These are phyloP conservation scores for Fusarium sulawesiense DNA, from an alignment of 2,329 filamentous ascomycete genomes.

Conservation along the genomic window DNA sequence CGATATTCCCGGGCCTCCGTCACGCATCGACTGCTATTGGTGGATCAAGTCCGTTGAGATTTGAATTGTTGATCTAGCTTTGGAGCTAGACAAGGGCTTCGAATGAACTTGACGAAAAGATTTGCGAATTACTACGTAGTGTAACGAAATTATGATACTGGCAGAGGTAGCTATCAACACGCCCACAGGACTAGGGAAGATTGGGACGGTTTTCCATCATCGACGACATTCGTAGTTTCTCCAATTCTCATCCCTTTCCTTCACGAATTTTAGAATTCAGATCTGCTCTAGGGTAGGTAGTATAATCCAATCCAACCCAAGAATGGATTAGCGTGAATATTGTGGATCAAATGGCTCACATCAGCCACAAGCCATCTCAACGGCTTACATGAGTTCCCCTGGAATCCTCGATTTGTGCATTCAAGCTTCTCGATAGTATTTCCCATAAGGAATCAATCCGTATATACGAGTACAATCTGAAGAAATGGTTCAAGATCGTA, in stretches of 20 bases:
- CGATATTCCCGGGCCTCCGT: not conserved
- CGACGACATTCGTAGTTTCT: no score
- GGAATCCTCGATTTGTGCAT: slow-evolving; percentile 4
- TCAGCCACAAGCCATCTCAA: slow-evolving; percentile 37
- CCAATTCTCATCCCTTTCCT: not conserved
- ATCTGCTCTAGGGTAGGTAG: slow-evolving; percentile 3
- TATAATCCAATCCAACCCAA: not conserved
- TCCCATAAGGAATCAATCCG: not conserved
- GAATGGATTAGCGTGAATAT: slow-evolving; percentile 8
- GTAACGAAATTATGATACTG: not conserved
- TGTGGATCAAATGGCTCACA: slow-evolving; percentile 41
- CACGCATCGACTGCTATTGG: slow-evolving; percentile 7
- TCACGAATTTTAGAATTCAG: not conserved
- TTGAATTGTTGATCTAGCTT: not conserved
- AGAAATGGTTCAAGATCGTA: slow-evolving; percentile 25
- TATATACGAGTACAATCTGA: not conserved
- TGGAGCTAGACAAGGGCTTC: not conserved
- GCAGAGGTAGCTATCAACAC: slow-evolving; percentile 5
- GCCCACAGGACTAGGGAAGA: not conserved
- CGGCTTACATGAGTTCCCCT: slow-evolving; percentile 30
- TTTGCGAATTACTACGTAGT: slow-evolving; percentile 2
- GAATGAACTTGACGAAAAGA: slow-evolving; percentile 1
- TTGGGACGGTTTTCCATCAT: not conserved
- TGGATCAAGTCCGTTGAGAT: not conserved
- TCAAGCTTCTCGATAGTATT: slow-evolving; percentile 4